Evolutionary conservation across 1,139 yeast genomes (phyloP).

Genomic region (Candida tropicalis): DNA sequence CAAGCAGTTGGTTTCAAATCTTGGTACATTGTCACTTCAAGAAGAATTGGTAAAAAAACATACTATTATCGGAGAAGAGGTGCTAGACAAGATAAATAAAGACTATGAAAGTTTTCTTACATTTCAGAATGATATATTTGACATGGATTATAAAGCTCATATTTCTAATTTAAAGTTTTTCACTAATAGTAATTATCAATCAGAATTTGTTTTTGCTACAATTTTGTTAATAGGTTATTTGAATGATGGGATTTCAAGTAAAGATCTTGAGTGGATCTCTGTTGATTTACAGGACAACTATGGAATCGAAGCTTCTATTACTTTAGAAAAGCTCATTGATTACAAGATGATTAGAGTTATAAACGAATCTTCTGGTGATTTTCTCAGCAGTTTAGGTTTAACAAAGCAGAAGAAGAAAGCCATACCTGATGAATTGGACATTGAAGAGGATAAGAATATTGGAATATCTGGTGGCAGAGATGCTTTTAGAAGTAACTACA

Average conservation of each 20-base stretch:
- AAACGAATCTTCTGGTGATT: conserved; percentile 26
- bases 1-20: conserved; percentile 67
- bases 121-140: conserved; percentile 74
- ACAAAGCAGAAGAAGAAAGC: conserved; percentile 12
- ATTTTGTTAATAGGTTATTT: conserved; percentile 57
- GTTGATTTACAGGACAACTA: conserved; percentile 56
- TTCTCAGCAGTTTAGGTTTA: conserved; percentile 32
- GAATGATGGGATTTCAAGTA: conserved; percentile 65
- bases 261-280: conserved; percentile 54
- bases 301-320: conserved; percentile 52
- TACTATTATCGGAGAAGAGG: conserved; percentile 71
- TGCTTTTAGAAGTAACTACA: conserved; percentile 36
- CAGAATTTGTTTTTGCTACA: conserved; percentile 49
- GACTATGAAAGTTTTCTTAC: conserved; percentile 60
- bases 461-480: conserved; percentile 40
- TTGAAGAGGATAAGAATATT: conserved; percentile 21
- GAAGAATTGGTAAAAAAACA: conserved; percentile 76
- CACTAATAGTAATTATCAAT: conserved; percentile 38
- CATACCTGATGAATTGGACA: neutral
- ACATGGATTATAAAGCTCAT: conserved; percentile 56
- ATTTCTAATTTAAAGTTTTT: conserved; percentile 51
- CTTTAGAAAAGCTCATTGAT: conserved; percentile 30
- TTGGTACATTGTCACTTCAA: conserved; percentile 66
- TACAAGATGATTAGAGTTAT: conserved; percentile 28
- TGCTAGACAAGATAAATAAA: conserved; percentile 53